Evolutionary conservation across 495 filamentous ascomycete species (phyloP).

Genomic region (Penicillium herquei): DNA sequence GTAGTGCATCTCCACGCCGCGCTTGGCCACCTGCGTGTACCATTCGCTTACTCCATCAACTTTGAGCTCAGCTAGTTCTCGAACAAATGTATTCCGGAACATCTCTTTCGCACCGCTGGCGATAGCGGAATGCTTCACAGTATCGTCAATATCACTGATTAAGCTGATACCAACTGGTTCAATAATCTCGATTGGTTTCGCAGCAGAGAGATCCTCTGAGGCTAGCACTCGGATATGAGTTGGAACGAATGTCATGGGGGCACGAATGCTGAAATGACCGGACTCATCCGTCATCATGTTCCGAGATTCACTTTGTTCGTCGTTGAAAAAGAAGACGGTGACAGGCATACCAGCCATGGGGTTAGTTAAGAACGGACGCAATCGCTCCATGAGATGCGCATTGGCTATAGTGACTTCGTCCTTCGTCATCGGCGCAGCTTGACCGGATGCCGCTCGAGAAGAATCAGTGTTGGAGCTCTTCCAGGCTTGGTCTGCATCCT

Average conservation of each 20-base stretch:
- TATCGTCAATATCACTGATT: slow-evolving; percentile 98
- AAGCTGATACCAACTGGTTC: slow-evolving; percentile 82
- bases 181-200: slow-evolving; percentile 70
- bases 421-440: slow-evolving; percentile 58
- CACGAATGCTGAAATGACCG: slow-evolving; percentile 80
- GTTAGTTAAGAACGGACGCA: slow-evolving; percentile 84
- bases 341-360: slow-evolving; percentile 71
- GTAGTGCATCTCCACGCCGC: slow-evolving; percentile 87
- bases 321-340: slow-evolving; percentile 91
- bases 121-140: slow-evolving; percentile 94
- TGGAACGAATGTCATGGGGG: slow-evolving; percentile 81
- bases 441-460: slow-evolving; percentile 32
- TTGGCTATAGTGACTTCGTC: slow-evolving; percentile 79
- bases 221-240: slow-evolving; percentile 86
- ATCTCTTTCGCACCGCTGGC: slow-evolving; percentile 83
- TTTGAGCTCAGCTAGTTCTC: slow-evolving; percentile 75
- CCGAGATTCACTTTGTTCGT: slow-evolving; percentile 69
- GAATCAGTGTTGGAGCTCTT: slow-evolving; percentile 36
- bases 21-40: slow-evolving; percentile 72
- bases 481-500: slow-evolving; percentile 67
- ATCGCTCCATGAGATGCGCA: slow-evolving; percentile 76
- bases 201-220: slow-evolving; percentile 78
- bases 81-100: slow-evolving; percentile 91
- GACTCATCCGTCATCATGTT: slow-evolving; percentile 78
- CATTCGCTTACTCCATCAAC: slow-evolving; percentile 86